phyloP scores from a whole-genome alignment of 257 asterid genomes.

The Solanum okadae region DNA sequence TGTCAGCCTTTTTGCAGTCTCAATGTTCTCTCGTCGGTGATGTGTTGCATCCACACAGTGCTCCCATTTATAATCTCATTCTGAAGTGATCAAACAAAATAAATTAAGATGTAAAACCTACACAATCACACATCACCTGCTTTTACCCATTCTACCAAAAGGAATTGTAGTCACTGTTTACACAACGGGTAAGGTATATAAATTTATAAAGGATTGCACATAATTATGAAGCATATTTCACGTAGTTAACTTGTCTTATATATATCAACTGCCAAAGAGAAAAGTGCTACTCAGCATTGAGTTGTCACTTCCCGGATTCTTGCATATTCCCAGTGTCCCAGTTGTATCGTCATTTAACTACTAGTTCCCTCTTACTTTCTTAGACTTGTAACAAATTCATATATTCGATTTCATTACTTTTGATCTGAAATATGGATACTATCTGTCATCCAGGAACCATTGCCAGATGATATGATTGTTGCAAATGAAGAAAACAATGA shows the following conservation, averaged over 20 bases:
- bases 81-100: background rate
- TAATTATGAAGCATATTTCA: background rate
- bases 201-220: background rate
- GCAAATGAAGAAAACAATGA: slow-evolving; percentile 6
- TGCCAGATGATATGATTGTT: background rate
- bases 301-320: background rate
- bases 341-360: background rate
- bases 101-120: background rate
- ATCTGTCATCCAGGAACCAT: slow-evolving; percentile 16
- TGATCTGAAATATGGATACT: background rate
- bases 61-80: background rate
- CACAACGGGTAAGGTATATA: background rate
- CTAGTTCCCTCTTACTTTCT: background rate
- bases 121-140: background rate
- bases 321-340: background rate
- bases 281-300: background rate
- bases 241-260: background rate
- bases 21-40: background rate
- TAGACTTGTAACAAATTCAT: background rate
- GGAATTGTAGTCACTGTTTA: background rate
- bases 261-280: background rate
- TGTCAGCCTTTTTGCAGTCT: background rate
- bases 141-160: background rate
- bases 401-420: background rate
- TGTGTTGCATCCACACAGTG: background rate